A percentile compares a stretch with the other conserved stretches of the same genome.
Evolutionary conservation across 2,329 filamentous ascomycete species (phyloP).

Genomic region (Didymella segeticola): DNA sequence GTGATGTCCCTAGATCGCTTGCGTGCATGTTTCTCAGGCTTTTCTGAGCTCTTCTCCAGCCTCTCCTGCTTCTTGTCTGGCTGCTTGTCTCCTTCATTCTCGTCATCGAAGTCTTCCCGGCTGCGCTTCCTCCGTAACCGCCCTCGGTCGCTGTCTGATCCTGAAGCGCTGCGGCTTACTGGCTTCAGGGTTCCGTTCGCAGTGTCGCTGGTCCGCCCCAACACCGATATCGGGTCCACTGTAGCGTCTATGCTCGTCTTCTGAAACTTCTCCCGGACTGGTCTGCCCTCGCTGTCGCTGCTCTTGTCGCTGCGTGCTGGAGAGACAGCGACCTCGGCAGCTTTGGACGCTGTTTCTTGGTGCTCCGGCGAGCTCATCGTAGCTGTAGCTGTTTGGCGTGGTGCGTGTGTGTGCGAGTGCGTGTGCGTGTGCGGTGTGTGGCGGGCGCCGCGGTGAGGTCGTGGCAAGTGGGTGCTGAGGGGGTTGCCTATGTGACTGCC

Average conservation of each 20-base stretch:
- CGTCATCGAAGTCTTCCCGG: slow-evolving; percentile 53
- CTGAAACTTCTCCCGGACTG: slow-evolving; percentile 66
- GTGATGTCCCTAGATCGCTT: slow-evolving; percentile 57
- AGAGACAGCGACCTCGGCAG: slow-evolving; percentile 25
- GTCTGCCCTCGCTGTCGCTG: slow-evolving; percentile 60
- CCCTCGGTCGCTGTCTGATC: slow-evolving; percentile 47
- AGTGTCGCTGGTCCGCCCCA: slow-evolving; percentile 28
- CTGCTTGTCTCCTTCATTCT: slow-evolving; percentile 41
- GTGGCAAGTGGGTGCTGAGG: not conserved
- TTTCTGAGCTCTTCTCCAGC: slow-evolving; percentile 28
- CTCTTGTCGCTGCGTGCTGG: slow-evolving; percentile 50
- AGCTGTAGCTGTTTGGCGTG: no score
- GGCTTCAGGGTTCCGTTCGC: slow-evolving; percentile 31
- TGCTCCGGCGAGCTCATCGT: slow-evolving; percentile 39
- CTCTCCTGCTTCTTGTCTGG: slow-evolving; percentile 43
- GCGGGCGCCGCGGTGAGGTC: slow-evolving; percentile 5
- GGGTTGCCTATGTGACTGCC: not conserved
- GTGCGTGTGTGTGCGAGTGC: slow-evolving; percentile 6
- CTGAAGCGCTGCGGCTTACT: slow-evolving; percentile 39
- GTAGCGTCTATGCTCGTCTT: slow-evolving; percentile 63
- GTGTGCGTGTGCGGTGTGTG: slow-evolving; percentile 6
- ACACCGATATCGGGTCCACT: slow-evolving; percentile 23
- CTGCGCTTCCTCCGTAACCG: slow-evolving; percentile 55
- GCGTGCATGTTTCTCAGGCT: slow-evolving; percentile 50
- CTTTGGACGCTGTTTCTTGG: slow-evolving; percentile 20